Base-by-base conservation (phyloP, 345 rosid genomes). In the Dipteronia dyeriana region DNA sequence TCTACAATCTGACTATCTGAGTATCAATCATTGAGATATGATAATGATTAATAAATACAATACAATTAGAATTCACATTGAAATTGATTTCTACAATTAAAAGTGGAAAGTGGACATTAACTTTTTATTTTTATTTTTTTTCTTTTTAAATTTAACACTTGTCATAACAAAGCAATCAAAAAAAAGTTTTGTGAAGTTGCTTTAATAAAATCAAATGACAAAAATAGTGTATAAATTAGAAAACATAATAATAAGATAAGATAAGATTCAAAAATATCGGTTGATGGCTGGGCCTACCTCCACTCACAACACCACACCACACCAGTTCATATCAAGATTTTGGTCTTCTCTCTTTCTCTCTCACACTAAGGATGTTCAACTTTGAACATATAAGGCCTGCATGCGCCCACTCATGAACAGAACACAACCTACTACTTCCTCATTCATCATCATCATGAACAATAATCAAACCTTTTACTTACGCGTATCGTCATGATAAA, bases 191-290 rank as follows among this genome's bases (percentile, higher is more conserved):
- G 7, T 62, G 13, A 8, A 29, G 3, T 65, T 65, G 68, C 11
- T 34, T 8, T 31, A 7, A 29, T 5, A 14, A 65, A 29, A 65
- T 12, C 22, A 65, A 65, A 2, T 34, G 34, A 56, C 0, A 56
- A 0, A 65, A 65, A 2, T 65, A 31, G 7, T 5, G n/a, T 12
- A 56, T 56, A 56, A 26, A 29, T 20, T 9, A 19, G 14, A 25
- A 26, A 41, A n/a, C n/a, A n/a, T n/a, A n/a, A n/a, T n/a, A n/a
- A n/a, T n/a, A 39, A 39, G 54, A 73, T 59, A 73, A 73, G 66
- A 73, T 73, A 59, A 39, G 75, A 73, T 73, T 6, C 38, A 73
- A 73, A 23, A 1, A 9, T 19, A 16, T 41, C 5, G 5, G 25
- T 45, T 8, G 0, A 34, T 4, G 76, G 26, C 26, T 26, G 26